phyloP scores from a whole-genome alignment of 1,284 basidiomycete genomes.

The Rhodotorula sp. region DNA sequence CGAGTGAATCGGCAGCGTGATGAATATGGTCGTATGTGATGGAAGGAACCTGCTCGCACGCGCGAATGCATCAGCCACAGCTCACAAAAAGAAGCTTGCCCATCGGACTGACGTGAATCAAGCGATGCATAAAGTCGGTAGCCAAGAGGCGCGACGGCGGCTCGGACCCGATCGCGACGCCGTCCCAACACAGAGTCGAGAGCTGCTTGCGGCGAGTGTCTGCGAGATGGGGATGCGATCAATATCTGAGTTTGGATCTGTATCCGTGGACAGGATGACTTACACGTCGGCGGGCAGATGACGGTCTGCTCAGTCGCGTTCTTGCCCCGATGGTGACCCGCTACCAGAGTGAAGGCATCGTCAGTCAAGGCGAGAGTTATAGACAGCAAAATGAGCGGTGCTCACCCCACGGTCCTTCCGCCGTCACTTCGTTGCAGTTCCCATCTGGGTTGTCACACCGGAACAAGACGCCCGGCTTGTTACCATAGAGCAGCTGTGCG shows the following conservation, averaged over 20 bases:
- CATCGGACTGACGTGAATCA: not conserved
- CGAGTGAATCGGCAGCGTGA: not conserved
- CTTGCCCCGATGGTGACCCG: not conserved
- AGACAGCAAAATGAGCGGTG: not conserved
- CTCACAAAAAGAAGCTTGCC: too few relatives aligned
- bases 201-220: not conserved
- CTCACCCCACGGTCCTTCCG: constrained; percentile 1
- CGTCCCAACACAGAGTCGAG: not conserved
- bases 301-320: not conserved
- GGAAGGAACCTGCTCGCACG: not conserved
- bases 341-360: not conserved
- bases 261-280: too few relatives aligned
- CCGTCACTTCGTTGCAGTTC: not conserved
- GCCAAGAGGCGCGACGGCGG: not conserved
- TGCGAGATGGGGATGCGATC: too few relatives aligned
- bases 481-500: not conserved
- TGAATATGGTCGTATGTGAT: not conserved
- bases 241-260: too few relatives aligned
- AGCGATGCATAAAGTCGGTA: not conserved
- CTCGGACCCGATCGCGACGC: not conserved
- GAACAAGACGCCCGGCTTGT: not conserved
- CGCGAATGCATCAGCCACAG: too few relatives aligned
- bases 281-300: not conserved
- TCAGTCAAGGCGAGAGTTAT: not conserved
- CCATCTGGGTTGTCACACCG: not conserved